A percentile compares a stretch with the other conserved stretches of the same genome.
Evolutionary conservation across 345 rosid genomes (phyloP).

Genomic region (Boechera stricta): DNA sequence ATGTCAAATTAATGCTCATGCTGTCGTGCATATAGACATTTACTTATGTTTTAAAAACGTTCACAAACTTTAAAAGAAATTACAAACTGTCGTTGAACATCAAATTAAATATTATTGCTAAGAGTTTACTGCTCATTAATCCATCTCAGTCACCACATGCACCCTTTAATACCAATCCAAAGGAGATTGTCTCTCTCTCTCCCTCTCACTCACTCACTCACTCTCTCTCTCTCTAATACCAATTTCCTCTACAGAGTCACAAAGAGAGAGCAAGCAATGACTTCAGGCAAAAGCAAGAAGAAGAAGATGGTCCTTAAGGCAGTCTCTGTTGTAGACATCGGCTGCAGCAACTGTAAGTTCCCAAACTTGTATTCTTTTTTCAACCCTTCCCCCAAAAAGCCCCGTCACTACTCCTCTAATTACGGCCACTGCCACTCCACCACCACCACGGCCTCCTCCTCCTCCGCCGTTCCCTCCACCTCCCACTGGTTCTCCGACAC

Average conservation of each 20-base stretch:
- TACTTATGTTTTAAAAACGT: not conserved
- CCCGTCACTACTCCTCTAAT: slow-evolving; percentile 28
- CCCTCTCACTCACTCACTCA: not conserved
- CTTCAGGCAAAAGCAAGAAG: slow-evolving; percentile 42
- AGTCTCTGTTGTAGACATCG: slow-evolving; percentile 63
- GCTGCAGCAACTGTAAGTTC: slow-evolving; percentile 74
- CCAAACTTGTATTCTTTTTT: slow-evolving; percentile 59
- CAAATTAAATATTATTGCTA: slow-evolving; percentile 35
- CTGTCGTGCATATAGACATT: slow-evolving; percentile 8
- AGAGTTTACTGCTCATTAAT: slow-evolving; percentile 46
- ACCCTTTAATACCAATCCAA: slow-evolving; percentile 46
- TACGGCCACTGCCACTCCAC: slow-evolving; percentile 37
- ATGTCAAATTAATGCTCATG: slow-evolving; percentile 30
- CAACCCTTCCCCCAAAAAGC: slow-evolving; percentile 51
- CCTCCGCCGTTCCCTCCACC: slow-evolving; percentile 47
- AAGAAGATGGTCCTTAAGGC: slow-evolving; percentile 58
- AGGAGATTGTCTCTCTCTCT: slow-evolving; percentile 14
- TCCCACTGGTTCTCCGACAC: slow-evolving; percentile 45
- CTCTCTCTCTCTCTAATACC: not conserved
- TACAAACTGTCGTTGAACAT: slow-evolving; percentile 17
- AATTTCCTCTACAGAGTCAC: slow-evolving; percentile 16
- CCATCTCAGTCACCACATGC: slow-evolving; percentile 44
- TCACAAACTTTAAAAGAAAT: not conserved
- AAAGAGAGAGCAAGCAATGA: slow-evolving; percentile 35
- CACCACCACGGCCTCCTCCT: slow-evolving; percentile 38